Evolutionary conservation across 495 filamentous ascomycete species (phyloP).

Genomic region (Aspergillus heteromorphus): DNA sequence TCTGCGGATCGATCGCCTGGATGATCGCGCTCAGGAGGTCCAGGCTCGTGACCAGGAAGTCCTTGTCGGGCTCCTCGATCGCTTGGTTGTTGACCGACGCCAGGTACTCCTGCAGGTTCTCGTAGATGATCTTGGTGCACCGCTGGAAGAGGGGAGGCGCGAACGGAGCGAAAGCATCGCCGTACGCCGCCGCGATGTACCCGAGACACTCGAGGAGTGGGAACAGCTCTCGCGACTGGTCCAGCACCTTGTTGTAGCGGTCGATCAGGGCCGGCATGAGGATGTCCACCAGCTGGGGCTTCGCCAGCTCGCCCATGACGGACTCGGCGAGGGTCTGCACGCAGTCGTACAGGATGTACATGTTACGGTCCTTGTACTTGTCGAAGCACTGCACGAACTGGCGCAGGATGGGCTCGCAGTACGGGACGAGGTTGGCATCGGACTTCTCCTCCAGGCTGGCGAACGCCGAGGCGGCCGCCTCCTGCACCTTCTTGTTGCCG

Average conservation of each 20-base stretch:
- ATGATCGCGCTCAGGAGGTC: conserved; percentile 93
- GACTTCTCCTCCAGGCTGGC: conserved; percentile 95
- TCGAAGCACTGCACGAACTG: conserved; percentile 90
- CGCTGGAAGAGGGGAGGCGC: conserved; percentile 77
- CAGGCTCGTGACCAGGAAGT: conserved; percentile 94
- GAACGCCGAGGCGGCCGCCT: conserved; percentile 93
- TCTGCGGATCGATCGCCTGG: conserved; percentile 74
- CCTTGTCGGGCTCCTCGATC: conserved; percentile 85
- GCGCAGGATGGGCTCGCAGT: conserved; percentile 82
- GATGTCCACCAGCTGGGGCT: conserved; percentile 70
- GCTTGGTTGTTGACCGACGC: conserved; percentile 56
- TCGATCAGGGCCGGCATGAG: conserved; percentile 94
- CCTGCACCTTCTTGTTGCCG: conserved; percentile 94
- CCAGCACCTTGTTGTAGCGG: conserved; percentile 79
- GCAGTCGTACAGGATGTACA: conserved; percentile 98
- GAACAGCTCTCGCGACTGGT: conserved; percentile 91
- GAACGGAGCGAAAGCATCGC: conserved; percentile 75
- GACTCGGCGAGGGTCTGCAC: conserved; percentile 95
- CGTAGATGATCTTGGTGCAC: conserved; percentile 85
- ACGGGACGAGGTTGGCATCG: conserved; percentile 69
- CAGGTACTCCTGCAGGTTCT: conserved; percentile 75
- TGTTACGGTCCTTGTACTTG: conserved; percentile 97
- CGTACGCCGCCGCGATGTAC: conserved; percentile 85
- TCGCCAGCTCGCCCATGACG: conserved; percentile 71
- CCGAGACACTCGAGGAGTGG: conserved; percentile 92